A percentile compares a stretch with the other conserved stretches of the same genome.
phyloP scores from a whole-genome alignment of 2,329 filamentous ascomycete species.

The Rhinocladiella mackenziei region DNA sequence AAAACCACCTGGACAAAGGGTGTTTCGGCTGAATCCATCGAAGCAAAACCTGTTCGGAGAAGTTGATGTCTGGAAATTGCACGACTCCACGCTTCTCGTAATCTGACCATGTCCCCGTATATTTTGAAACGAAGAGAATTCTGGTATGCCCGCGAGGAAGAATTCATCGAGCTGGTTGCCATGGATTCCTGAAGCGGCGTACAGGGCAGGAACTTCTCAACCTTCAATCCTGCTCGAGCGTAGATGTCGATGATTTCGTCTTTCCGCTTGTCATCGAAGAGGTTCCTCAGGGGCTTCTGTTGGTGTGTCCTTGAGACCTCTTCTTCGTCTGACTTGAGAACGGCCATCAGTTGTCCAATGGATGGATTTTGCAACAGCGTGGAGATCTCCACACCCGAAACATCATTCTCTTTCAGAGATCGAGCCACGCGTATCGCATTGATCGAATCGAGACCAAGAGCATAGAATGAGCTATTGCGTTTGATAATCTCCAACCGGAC shows the following conservation, averaged over 20 bases:
- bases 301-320: neutral
- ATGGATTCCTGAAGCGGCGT: constrained; percentile 86
- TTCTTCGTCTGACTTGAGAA: neutral
- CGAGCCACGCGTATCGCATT: constrained; percentile 69
- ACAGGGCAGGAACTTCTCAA: constrained; percentile 67
- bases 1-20: constrained; percentile 72
- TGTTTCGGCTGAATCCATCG: constrained; percentile 56
- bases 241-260: constrained; percentile 6
- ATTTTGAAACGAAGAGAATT: constrained; percentile 68
- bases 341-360: constrained; percentile 55
- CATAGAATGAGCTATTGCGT: constrained; percentile 68
- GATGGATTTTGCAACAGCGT: constrained; percentile 65
- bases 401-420: constrained; percentile 47
- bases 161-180: constrained; percentile 57
- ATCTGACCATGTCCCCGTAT: constrained; percentile 43
- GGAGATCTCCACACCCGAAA: constrained; percentile 59
- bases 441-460: constrained; percentile 78
- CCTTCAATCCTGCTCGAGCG: constrained; percentile 31
- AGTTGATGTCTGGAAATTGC: constrained; percentile 69
- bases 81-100: constrained; percentile 59
- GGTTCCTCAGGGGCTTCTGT: neutral
- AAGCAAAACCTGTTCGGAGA: constrained; percentile 69
- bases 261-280: constrained; percentile 1
- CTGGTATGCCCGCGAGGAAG: constrained; percentile 56
- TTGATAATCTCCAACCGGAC: constrained; percentile 48